A percentile compares a stretch with the other conserved stretches of the same genome.
Conservation (phyloP, 176 grass and related monocot species). For the Ensete glaucum region DNA sequence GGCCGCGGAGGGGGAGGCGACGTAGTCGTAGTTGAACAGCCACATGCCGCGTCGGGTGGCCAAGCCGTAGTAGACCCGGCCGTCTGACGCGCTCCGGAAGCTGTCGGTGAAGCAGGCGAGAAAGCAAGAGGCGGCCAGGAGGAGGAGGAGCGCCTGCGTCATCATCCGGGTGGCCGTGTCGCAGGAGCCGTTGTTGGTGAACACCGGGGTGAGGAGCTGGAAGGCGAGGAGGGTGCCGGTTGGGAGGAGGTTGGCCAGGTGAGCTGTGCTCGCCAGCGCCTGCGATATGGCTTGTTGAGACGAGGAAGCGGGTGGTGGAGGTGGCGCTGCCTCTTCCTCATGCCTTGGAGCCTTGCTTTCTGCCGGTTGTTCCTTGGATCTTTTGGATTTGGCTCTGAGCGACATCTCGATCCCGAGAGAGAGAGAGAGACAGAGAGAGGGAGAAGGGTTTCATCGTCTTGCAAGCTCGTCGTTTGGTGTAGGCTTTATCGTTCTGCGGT, state of each 20-base stretch:
- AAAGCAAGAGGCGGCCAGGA: slow-evolving; percentile 21
- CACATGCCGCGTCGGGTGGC: slow-evolving; percentile 52
- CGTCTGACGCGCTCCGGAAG: slow-evolving; percentile 7
- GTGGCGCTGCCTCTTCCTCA: not conserved
- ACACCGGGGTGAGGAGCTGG: slow-evolving; percentile 59
- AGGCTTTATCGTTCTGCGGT: not conserved
- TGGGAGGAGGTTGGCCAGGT: slow-evolving; percentile 65
- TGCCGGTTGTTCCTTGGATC: not conserved
- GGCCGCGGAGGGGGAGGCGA: not conserved
- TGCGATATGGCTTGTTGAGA: slow-evolving; percentile 27
- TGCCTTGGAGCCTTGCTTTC: not conserved
- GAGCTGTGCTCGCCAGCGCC: slow-evolving; percentile 48
- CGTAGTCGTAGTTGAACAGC: slow-evolving; percentile 35
- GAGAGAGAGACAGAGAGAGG: not conserved
- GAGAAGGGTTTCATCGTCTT: not conserved
- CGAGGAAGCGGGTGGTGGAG: not conserved
- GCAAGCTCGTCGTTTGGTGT: not conserved
- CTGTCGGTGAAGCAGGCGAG: slow-evolving; percentile 49
- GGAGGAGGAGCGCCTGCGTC: slow-evolving; percentile 32
- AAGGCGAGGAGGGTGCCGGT: slow-evolving; percentile 83
- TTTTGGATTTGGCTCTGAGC: not conserved
- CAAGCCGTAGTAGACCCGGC: slow-evolving; percentile 61
- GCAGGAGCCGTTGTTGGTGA: slow-evolving; percentile 79
- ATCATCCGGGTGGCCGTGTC: slow-evolving; percentile 33
- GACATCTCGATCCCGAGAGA: not conserved